phyloP scores from a whole-genome alignment of 306 rosid genomes.

The Vigna angularis region DNA sequence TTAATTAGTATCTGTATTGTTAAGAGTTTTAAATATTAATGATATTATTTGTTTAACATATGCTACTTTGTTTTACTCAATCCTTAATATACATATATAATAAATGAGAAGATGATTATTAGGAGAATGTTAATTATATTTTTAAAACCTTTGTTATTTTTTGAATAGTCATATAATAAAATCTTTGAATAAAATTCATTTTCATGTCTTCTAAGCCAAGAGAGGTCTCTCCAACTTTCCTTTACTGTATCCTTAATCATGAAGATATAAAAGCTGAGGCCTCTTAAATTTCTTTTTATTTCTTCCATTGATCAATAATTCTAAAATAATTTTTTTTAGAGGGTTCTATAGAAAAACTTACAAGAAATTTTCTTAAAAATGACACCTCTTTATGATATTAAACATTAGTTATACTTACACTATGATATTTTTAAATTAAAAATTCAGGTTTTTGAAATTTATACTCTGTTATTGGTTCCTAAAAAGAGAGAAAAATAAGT shows the following conservation, averaged over 20 bases:
- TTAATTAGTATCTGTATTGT: neutral
- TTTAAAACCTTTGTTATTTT: neutral
- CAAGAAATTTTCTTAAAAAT: no score
- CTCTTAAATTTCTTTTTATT: neutral
- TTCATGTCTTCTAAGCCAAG: constrained; percentile 46
- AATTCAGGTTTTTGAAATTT: no score
- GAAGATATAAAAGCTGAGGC: neutral
- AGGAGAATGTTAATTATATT: neutral
- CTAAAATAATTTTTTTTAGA: neutral
- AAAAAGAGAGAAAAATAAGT: no score
- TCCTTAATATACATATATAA: neutral
- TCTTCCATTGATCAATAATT: constrained; percentile 33
- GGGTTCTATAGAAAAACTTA: no score
- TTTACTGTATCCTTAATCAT: neutral
- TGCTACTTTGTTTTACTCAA: neutral
- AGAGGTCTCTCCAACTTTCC: constrained; percentile 26
- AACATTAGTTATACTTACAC: no score
- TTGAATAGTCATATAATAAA: neutral
- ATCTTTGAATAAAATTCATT: constrained; percentile 11
- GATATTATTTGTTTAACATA: neutral
- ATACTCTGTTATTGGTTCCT: no score
- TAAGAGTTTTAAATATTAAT: neutral
- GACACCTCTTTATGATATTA: no score
- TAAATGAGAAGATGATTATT: neutral
- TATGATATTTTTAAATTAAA: no score